Evolutionary conservation across 192 early-diverging fungal species (phyloP).

Genomic region (Gonapodya prolifera): DNA sequence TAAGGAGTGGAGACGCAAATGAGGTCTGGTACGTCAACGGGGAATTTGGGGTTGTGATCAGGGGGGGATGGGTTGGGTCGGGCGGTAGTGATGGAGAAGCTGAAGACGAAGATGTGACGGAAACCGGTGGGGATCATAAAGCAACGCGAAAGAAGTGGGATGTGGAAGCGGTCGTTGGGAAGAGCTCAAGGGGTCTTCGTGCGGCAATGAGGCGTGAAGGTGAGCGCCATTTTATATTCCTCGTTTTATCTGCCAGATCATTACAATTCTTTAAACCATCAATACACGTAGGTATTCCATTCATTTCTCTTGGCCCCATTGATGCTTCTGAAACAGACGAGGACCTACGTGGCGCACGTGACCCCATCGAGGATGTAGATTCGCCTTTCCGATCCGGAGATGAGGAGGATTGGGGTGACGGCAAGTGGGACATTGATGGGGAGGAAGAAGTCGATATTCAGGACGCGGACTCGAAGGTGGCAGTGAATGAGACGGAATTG

Average conservation of each 20-base stretch:
- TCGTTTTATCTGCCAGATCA: no score
- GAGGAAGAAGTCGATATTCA: background rate
- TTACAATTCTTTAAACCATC: no score
- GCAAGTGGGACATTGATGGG: background rate
- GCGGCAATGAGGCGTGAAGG: background rate
- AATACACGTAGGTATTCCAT: background rate
- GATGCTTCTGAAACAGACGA: background rate
- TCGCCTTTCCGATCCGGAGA: no score
- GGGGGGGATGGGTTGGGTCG: background rate
- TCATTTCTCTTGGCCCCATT: background rate
- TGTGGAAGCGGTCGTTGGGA: background rate
- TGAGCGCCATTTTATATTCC: background rate
- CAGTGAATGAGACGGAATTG: background rate
- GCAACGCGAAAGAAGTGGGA: no score
- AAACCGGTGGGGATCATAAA: no score
- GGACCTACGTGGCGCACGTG: background rate
- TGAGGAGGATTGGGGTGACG: background rate
- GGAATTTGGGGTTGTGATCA: background rate
- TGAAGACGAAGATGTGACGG: no score
- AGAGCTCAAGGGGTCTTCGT: background rate
- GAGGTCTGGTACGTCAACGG: background rate
- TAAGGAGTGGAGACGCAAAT: background rate
- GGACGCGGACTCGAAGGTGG: background rate
- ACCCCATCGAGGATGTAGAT: no score
- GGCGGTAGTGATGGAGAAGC: background rate